phyloP scores from a whole-genome alignment of 78 protist genomes.

The Acrasis kona region DNA sequence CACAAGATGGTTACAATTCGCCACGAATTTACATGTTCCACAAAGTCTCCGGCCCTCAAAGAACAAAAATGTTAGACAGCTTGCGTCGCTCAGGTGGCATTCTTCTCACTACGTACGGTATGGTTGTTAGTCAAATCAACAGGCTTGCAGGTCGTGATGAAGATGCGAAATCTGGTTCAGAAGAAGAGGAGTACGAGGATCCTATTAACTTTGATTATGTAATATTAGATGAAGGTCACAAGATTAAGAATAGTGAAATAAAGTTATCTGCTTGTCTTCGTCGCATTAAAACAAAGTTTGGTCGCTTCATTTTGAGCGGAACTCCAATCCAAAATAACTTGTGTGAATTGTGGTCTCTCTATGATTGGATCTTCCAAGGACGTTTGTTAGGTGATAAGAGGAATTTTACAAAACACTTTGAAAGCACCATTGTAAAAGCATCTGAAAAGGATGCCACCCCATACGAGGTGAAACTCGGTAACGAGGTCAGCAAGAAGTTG shows the following conservation, averaged over 20 bases:
- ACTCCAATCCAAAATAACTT: conserved; percentile 95
- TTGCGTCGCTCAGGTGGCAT: neutral
- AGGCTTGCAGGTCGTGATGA: neutral
- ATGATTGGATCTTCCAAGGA: conserved; percentile 95
- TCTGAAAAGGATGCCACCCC: neutral
- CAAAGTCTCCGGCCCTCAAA: neutral
- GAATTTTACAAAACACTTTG: conserved; percentile 25
- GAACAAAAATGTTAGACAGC: neutral
- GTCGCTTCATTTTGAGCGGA: conserved; percentile 89
- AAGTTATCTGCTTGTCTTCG: too few relatives aligned
- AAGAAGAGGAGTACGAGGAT: neutral
- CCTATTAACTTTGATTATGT: neutral
- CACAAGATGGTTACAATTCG: neutral
- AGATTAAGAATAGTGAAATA: neutral
- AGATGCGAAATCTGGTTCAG: neutral
- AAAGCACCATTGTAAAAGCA: conserved; percentile 18
- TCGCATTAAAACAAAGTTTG: too few relatives aligned
- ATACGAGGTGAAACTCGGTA: conserved; percentile 4
- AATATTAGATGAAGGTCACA: neutral
- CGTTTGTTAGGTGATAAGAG: conserved; percentile 63
- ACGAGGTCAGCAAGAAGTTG: conserved; percentile 19
- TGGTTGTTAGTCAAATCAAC: neutral
- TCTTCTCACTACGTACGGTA: neutral
- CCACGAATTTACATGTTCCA: neutral
- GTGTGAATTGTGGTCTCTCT: conserved; percentile 96